A percentile compares a stretch with the other conserved stretches of the same genome.
phyloP scores from a whole-genome alignment of 2,329 filamentous ascomycete genomes.

The Pezicula rhizophila region DNA sequence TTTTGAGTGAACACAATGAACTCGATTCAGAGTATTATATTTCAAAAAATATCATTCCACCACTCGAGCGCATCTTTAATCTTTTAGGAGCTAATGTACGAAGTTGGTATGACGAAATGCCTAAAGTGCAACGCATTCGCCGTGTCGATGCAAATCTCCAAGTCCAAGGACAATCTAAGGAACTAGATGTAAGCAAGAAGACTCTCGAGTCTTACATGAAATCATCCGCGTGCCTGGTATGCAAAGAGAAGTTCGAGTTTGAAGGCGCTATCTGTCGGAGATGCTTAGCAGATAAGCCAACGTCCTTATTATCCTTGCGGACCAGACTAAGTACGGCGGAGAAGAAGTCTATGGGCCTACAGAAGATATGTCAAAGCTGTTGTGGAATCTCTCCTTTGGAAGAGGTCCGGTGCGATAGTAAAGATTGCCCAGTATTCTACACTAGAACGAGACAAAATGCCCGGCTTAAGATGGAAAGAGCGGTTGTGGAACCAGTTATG shows the following conservation, averaged over 20 bases:
- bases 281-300: constrained; percentile 49
- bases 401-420: constrained; percentile 78
- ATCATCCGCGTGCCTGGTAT: constrained; percentile 72
- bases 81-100: constrained; percentile 88
- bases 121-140: constrained; percentile 74
- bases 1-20: constrained; percentile 69
- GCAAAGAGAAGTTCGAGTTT: constrained; percentile 42
- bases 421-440: constrained; percentile 92
- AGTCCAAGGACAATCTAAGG: constrained; percentile 27
- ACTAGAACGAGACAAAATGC: constrained; percentile 59
- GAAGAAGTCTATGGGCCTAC: constrained; percentile 55
- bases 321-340: constrained; percentile 57
- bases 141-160: constrained; percentile 31
- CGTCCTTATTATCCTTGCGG: constrained; percentile 60
- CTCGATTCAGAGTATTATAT: constrained; percentile 98
- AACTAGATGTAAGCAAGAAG: constrained; percentile 40
- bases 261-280: constrained; percentile 47
- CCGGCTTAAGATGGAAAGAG: constrained; percentile 32
- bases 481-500: constrained; percentile 34
- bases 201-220: constrained; percentile 95
- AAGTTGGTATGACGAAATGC: constrained; percentile 95
- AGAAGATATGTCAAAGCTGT: constrained; percentile 74
- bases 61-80: constrained; percentile 92
- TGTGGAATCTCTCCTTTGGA: constrained; percentile 67
- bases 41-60: constrained; percentile 88